Percentiles rank a stretch among this genome's conserved stretches.
These are phyloP conservation scores for Solioccasus polychromus DNA, from an alignment of 768 basidiomycete species.

Conservation along the genomic window DNA sequence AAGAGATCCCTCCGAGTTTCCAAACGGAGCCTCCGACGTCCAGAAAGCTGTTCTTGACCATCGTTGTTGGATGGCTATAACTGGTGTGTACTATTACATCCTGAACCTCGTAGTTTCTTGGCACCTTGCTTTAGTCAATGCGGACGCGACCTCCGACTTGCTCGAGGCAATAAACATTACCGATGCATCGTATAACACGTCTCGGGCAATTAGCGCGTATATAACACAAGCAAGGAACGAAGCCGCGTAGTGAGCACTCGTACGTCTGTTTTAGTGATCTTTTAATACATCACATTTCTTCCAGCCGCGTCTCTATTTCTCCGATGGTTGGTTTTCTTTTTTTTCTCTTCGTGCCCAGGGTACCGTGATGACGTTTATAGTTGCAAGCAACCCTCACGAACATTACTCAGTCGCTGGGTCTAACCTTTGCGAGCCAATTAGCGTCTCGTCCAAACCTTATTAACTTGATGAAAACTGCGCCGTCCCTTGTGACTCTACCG, in stretches of 20 bases:
- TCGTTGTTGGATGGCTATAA: conserved; percentile 51
- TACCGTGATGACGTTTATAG: conserved; percentile 11
- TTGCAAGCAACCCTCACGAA: conserved; percentile 34
- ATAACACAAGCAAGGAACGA: conserved; percentile 53
- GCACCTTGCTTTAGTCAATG: conserved; percentile 35
- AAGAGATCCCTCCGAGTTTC: conserved; percentile 41
- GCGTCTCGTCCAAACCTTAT: conserved; percentile 28
- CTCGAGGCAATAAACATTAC: conserved; percentile 35
- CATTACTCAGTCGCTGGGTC: conserved; percentile 35
- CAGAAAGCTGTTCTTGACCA: conserved; percentile 47
- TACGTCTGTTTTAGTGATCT: not conserved
- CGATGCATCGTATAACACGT: conserved; percentile 46
- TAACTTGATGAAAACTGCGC: conserved; percentile 43
- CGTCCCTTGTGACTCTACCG: conserved; percentile 48
- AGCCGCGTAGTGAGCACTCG: conserved; percentile 49
- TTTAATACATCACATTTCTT: too few species aligned
- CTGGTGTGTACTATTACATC: conserved; percentile 38
- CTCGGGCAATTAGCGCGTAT: conserved; percentile 48
- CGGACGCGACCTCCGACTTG: conserved; percentile 38
- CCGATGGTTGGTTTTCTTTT: conserved; percentile 6
- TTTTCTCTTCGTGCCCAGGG: not conserved
- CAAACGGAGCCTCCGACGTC: conserved; percentile 42
- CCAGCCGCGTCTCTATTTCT: conserved; percentile 19
- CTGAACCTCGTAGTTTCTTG: not conserved
- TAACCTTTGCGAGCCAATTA: conserved; percentile 32